Conservation (phyloP, 192 early-diverging fungal genomes). For the Dissophora globulifera region DNA sequence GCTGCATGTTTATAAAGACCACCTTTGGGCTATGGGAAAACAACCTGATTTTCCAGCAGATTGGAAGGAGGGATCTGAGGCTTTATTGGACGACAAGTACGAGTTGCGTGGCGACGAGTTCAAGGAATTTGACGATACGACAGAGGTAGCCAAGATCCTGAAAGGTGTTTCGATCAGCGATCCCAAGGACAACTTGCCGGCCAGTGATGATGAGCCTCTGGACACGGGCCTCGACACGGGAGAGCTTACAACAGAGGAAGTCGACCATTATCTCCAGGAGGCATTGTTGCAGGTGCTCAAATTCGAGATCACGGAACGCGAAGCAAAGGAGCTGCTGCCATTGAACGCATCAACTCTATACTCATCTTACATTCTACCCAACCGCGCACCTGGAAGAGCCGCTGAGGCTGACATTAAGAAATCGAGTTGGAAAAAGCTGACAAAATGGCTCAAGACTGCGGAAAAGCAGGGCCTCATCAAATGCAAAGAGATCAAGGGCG, state of each 20-base stretch:
- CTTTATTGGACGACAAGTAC: constrained; percentile 20
- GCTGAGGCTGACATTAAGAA: constrained; percentile 82
- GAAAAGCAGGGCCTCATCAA: constrained; percentile 88
- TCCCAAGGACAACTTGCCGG: constrained; percentile 2
- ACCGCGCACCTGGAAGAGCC: constrained; percentile 62
- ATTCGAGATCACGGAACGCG: constrained; percentile 67
- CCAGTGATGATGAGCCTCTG: neutral
- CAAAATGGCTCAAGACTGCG: constrained; percentile 88
- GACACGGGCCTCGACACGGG: no score
- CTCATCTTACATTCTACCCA: constrained; percentile 78
- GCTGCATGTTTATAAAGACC: constrained; percentile 80
- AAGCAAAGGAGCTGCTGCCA: constrained; percentile 71
- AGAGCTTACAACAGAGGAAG: constrained; percentile 65
- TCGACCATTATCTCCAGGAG: constrained; percentile 76
- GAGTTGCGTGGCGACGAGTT: constrained; percentile 28
- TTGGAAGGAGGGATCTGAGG: constrained; percentile 10
- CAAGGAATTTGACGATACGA: neutral
- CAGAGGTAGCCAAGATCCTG: no score
- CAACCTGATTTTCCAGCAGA: constrained; percentile 69
- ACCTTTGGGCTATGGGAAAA: constrained; percentile 80
- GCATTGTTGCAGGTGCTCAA: constrained; percentile 78
- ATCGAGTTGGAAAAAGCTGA: constrained; percentile 86
- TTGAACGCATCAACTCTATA: constrained; percentile 81
- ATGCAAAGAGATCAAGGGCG: constrained; percentile 81
- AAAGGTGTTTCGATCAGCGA: neutral